Evolutionary conservation across 768 basidiomycete genomes (phyloP), one percentile per base, ranked within the genome.

Genomic region (Xerocomellus chrysenteron): DNA sequence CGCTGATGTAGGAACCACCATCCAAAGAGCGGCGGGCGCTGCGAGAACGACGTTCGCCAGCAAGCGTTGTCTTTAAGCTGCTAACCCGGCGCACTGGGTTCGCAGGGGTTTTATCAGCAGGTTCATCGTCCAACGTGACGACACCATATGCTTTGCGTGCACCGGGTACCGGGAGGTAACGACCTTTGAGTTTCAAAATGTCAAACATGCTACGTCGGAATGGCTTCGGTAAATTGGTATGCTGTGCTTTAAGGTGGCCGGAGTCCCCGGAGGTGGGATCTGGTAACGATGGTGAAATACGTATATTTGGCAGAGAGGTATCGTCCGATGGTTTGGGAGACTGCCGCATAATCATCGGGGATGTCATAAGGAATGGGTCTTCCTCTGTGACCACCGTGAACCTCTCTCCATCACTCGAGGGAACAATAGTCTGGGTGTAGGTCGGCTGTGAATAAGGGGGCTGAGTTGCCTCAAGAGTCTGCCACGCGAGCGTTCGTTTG

Each of bases 341-440:
- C 45, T 43, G 40, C 12, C 19, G 36, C 26, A 36, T 14, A 35
- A 16, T 16, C 14, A 43, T 28, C 7, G 44, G 16, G 12, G 54
- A 48, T 32, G 59, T 37, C 32, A 16, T 41, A 21, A 54, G 19
- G 52, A 72, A 72, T 2, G 68, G 70, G 24, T 70, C 68, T 5
- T 61, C 59, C 19, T 54, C 60, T 24, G 54, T 32, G 33, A 67
- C 26, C 21, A 72, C 68, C 21, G 57, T 59, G 30, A 65, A 63
- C 12, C 44, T 58, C 28, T 72, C 66, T 8, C 70, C 64, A 41
- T 68, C 68, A 2, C 24, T 51, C 32, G 61, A 56, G 16, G 70
- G 61, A 36, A 68, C 41, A 35, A 68, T 68, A 1, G 55, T 59
- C 39, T 54, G 51, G 9, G 47, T 30, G 28, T 58, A 55, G 19